These are phyloP conservation scores for Lachnellula arida DNA, from an alignment of 2,329 filamentous ascomycete species.

Conservation along the genomic window DNA sequence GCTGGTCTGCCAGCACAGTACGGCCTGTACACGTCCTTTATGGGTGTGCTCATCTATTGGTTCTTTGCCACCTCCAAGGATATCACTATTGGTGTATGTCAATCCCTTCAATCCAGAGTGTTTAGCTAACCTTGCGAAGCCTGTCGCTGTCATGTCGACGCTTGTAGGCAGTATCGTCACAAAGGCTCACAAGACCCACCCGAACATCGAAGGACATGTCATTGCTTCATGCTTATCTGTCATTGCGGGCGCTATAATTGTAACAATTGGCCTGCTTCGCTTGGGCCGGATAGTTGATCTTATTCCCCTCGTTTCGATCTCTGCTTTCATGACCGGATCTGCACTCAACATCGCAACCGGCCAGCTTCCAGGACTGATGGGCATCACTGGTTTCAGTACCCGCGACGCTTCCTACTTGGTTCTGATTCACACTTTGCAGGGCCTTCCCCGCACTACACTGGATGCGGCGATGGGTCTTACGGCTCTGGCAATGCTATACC, in stretches of 20 bases:
- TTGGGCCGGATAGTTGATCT: constrained; percentile 89
- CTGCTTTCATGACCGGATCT: constrained; percentile 95
- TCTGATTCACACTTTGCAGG: constrained; percentile 75
- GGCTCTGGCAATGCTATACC: constrained; percentile 71
- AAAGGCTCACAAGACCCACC: constrained; percentile 52
- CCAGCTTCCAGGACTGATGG: constrained; percentile 78
- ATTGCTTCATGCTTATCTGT: constrained; percentile 77
- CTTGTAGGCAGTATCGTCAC: constrained; percentile 78
- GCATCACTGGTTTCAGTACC: constrained; percentile 64
- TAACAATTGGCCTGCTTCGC: constrained; percentile 72
- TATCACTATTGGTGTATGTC: constrained; percentile 85
- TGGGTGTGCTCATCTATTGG: constrained; percentile 94
- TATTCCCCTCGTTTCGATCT: constrained; percentile 85
- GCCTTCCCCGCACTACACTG: constrained; percentile 61
- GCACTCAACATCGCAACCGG: constrained; percentile 83
- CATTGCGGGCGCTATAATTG: constrained; percentile 71
- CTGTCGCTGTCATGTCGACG: constrained; percentile 92
- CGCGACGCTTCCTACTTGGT: constrained; percentile 76
- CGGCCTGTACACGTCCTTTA: constrained; percentile 92
- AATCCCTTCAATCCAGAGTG: neutral
- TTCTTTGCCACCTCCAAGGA: constrained; percentile 98
- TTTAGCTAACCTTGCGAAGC: constrained; percentile 43
- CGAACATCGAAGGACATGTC: constrained; percentile 55
- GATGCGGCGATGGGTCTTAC: constrained; percentile 88
- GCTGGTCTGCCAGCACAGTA: constrained; percentile 77